These are phyloP conservation scores for Purpureocillium takamizusanense DNA, from an alignment of 2,329 filamentous ascomycete species.

Conservation along the genomic window DNA sequence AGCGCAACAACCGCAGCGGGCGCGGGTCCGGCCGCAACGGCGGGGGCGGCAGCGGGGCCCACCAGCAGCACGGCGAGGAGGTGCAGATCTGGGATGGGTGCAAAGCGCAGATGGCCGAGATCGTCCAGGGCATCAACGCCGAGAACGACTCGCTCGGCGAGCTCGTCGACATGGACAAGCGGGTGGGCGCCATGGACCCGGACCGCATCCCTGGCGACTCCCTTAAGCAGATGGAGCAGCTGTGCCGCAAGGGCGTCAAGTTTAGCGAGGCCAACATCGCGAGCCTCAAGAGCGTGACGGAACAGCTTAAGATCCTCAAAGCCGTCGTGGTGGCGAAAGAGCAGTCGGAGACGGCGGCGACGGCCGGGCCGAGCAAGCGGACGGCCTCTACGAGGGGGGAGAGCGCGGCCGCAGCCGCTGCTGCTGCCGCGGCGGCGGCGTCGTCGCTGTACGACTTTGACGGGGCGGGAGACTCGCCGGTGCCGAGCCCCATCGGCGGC, in stretches of 20 bases:
- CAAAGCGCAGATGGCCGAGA: conserved; percentile 29
- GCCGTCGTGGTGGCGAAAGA: conserved; percentile 35
- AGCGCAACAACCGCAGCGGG: conserved; percentile 34
- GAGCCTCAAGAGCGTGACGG: conserved; percentile 27
- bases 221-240: conserved; percentile 33
- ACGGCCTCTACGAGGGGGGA: conserved; percentile 9
- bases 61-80: conserved; percentile 30
- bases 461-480: conserved; percentile 33
- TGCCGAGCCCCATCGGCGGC: conserved; percentile 31
- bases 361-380: conserved; percentile 12
- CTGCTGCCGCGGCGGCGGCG: conserved; percentile 20
- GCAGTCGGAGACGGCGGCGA: conserved; percentile 21
- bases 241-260: conserved; percentile 33
- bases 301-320: conserved; percentile 32
- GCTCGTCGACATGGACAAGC: conserved; percentile 30
- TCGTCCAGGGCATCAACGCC: conserved; percentile 29
- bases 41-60: conserved; percentile 32
- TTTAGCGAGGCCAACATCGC: conserved; percentile 27
- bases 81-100: conserved; percentile 32
- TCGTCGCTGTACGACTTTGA: conserved; percentile 36
- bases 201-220: conserved; percentile 26
- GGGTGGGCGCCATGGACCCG: conserved; percentile 27
- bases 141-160: conserved; percentile 31
- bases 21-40: conserved; percentile 35
- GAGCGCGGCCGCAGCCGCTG: conserved; percentile 9